Conservation (phyloP, 2,329 filamentous ascomycete genomes). For the Chrysoporthe deuterocubensis region DNA sequence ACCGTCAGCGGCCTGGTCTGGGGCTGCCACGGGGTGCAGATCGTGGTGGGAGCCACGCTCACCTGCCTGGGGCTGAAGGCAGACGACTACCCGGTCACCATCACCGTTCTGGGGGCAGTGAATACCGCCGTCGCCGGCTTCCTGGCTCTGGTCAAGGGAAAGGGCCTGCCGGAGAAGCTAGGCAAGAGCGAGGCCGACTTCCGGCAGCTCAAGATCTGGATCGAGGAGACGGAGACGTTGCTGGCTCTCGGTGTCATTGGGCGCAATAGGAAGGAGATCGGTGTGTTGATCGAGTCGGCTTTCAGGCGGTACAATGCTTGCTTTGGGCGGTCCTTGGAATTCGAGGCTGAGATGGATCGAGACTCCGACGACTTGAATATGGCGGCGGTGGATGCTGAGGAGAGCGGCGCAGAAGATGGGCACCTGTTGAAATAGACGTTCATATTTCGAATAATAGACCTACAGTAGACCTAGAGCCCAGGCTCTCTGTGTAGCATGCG, state of each 20-base stretch:
- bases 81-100: conserved; percentile 54
- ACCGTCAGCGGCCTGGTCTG: conserved; percentile 49
- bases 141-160: conserved; percentile 64
- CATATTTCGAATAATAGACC: not conserved
- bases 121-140: conserved; percentile 66
- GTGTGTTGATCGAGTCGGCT: conserved; percentile 46
- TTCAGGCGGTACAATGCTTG: conserved; percentile 48
- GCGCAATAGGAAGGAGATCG: conserved; percentile 46
- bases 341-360: conserved; percentile 4
- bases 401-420: not conserved
- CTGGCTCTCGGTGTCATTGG: conserved; percentile 48
- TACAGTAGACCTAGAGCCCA: not conserved
- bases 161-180: conserved; percentile 57
- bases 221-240: conserved; percentile 56
- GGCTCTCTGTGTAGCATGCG: no score
- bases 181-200: conserved; percentile 52
- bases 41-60: conserved; percentile 61
- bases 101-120: conserved; percentile 64
- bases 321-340: conserved; percentile 24
- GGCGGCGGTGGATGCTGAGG: not conserved
- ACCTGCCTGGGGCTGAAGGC: conserved; percentile 61
- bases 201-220: conserved; percentile 53
- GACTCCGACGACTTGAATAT: not conserved
- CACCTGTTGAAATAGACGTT: not conserved
- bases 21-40: conserved; percentile 59